A percentile compares a stretch with the other conserved stretches of the same genome.
phyloP scores from a whole-genome alignment of 2,329 filamentous ascomycete species.

The Bimuria novae-zelandiae region DNA sequence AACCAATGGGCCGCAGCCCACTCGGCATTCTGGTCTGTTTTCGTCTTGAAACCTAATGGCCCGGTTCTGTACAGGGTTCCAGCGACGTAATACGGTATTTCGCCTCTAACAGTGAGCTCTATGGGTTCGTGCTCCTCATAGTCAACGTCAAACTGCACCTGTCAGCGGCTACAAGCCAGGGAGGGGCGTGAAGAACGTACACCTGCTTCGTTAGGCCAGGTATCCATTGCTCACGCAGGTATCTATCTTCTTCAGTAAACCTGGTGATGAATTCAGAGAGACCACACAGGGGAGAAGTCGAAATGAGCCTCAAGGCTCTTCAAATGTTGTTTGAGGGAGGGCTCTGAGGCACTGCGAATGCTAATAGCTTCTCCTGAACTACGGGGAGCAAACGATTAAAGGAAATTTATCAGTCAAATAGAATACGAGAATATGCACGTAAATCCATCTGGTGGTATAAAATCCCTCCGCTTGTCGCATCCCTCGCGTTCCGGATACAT shows the following conservation, averaged over 20 bases:
- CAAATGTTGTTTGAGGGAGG: too few species aligned
- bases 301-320: too few species aligned
- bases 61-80: conserved; percentile 77
- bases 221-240: conserved; percentile 16
- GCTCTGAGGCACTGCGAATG: too few species aligned
- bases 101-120: conserved; percentile 65
- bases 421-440: too few species aligned
- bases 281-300: too few species aligned
- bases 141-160: conserved; percentile 67
- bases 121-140: conserved; percentile 69
- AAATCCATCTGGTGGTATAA: too few species aligned
- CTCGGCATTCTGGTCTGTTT: conserved; percentile 62
- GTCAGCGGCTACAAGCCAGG: conserved; percentile 3
- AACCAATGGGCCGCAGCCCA: conserved; percentile 77
- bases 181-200: conserved; percentile 7
- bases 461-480: too few species aligned
- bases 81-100: conserved; percentile 71
- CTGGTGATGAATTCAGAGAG: too few species aligned
- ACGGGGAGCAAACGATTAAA: too few species aligned
- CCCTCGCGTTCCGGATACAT: too few species aligned
- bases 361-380: too few species aligned
- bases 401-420: too few species aligned
- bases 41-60: conserved; percentile 67
- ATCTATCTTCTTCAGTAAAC: background rate
- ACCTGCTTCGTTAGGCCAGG: conserved; percentile 38